Evolutionary conservation across 495 filamentous ascomycete species (phyloP).

Genomic region (Usnea hakonensis): DNA sequence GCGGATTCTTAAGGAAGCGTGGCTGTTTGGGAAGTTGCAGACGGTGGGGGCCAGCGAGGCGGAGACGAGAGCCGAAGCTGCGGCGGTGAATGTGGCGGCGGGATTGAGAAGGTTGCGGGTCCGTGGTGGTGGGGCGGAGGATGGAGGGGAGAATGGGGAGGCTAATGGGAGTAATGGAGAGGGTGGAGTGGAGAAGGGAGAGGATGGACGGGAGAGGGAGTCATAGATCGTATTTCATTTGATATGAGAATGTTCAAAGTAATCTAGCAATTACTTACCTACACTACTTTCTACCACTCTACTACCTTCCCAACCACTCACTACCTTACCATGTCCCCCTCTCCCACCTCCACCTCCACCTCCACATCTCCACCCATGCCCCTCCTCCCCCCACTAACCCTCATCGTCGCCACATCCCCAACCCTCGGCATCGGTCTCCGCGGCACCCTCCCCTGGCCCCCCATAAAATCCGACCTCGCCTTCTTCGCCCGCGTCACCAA

Average conservation of each 20-base stretch:
- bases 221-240: not conserved
- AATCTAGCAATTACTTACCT: not conserved
- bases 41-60: slow-evolving; percentile 46
- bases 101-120: slow-evolving; percentile 29
- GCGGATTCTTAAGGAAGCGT: slow-evolving; percentile 62
- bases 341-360: slow-evolving; percentile 26
- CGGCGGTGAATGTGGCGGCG: slow-evolving; percentile 45
- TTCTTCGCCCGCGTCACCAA: slow-evolving; percentile 92
- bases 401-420: slow-evolving; percentile 64
- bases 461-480: slow-evolving; percentile 78
- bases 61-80: slow-evolving; percentile 44
- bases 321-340: slow-evolving; percentile 35
- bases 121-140: slow-evolving; percentile 19
- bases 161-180: not conserved
- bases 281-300: not conserved
- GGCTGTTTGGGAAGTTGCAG: slow-evolving; percentile 65
- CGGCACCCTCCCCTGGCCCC: slow-evolving; percentile 80
- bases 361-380: slow-evolving; percentile 13
- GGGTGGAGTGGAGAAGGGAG: not conserved
- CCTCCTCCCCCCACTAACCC: slow-evolving; percentile 49
- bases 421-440: slow-evolving; percentile 78
- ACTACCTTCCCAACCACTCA: slow-evolving; percentile 26
- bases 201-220: not conserved
- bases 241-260: not conserved
- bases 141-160: slow-evolving; percentile 6